Percentiles rank a stretch among this genome's conserved stretches.
These are phyloP conservation scores for Sporobolomyces phaffii DNA, from an alignment of 768 basidiomycete genomes.

Conservation along the genomic window DNA sequence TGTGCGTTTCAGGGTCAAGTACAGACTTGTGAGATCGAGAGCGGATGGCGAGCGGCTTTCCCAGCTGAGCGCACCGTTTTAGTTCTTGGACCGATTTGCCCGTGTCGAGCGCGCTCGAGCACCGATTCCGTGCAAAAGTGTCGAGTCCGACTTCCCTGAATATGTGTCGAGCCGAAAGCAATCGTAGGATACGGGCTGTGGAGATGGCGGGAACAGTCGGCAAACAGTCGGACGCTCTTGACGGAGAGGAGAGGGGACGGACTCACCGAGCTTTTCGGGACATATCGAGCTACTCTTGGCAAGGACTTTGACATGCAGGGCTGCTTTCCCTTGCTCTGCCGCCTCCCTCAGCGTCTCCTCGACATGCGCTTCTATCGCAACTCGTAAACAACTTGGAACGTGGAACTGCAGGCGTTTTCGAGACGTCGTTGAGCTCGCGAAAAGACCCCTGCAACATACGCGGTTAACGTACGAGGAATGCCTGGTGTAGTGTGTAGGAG, in stretches of 20 bases:
- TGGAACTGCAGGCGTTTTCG: conserved; percentile 35
- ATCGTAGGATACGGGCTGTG: conserved; percentile 64
- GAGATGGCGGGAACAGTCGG: neutral
- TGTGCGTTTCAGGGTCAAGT: neutral
- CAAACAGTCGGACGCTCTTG: neutral
- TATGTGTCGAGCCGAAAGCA: conserved; percentile 73
- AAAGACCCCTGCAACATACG: too few species aligned
- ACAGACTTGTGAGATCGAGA: conserved; percentile 4
- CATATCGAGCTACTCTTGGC: conserved; percentile 45
- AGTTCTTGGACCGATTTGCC: conserved; percentile 58
- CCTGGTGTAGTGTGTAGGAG: neutral
- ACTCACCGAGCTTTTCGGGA: conserved; percentile 48
- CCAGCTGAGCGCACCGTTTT: neutral
- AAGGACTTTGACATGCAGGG: conserved; percentile 49
- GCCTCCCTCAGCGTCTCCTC: conserved; percentile 51
- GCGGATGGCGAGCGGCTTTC: neutral
- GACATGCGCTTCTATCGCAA: conserved; percentile 46
- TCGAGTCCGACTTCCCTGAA: conserved; percentile 64
- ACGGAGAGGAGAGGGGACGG: too few species aligned
- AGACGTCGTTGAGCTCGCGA: too few species aligned
- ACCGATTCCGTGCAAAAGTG: conserved; percentile 66
- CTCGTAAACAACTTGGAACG: conserved; percentile 42
- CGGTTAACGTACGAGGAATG: neutral
- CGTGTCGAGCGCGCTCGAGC: conserved; percentile 64
- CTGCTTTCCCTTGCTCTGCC: conserved; percentile 38